A percentile compares a stretch with the other conserved stretches of the same genome.
Conservation (phyloP, 257 asterid genomes). For the Petunia axillaris region DNA sequence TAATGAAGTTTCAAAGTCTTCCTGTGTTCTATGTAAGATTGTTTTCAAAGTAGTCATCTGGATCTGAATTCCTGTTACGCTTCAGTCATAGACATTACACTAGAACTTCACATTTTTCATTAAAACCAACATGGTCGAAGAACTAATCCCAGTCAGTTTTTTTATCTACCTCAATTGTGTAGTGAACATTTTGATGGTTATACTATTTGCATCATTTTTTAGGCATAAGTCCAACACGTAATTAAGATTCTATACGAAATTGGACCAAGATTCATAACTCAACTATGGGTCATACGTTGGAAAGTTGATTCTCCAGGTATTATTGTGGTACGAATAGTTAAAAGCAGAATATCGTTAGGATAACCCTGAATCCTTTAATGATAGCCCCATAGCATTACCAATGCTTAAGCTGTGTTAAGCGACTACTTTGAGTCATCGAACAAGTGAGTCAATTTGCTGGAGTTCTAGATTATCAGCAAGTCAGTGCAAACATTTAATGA, state of each 20-base stretch:
- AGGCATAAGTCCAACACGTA: neutral
- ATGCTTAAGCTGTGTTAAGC: too few species aligned
- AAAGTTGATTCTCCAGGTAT: neutral
- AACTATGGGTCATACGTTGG: neutral
- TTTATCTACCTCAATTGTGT: neutral
- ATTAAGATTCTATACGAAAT: neutral
- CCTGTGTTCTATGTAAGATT: neutral
- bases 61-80: neutral
- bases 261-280: neutral
- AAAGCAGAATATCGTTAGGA: too few species aligned
- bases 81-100: slow-evolving; percentile 13
- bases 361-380: too few species aligned
- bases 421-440: too few species aligned
- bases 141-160: neutral
- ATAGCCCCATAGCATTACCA: too few species aligned
- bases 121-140: slow-evolving; percentile 10
- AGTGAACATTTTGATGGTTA: neutral
- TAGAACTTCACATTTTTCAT: neutral
- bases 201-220: neutral
- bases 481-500: too few species aligned
- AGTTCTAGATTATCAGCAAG: too few species aligned
- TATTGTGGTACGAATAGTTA: too few species aligned
- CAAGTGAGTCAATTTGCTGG: too few species aligned
- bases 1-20: slow-evolving; percentile 17
- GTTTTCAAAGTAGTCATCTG: slow-evolving; percentile 4